These are phyloP conservation scores for Pyrenula aspistea DNA, from an alignment of 495 filamentous ascomycete genomes.

Conservation along the genomic window DNA sequence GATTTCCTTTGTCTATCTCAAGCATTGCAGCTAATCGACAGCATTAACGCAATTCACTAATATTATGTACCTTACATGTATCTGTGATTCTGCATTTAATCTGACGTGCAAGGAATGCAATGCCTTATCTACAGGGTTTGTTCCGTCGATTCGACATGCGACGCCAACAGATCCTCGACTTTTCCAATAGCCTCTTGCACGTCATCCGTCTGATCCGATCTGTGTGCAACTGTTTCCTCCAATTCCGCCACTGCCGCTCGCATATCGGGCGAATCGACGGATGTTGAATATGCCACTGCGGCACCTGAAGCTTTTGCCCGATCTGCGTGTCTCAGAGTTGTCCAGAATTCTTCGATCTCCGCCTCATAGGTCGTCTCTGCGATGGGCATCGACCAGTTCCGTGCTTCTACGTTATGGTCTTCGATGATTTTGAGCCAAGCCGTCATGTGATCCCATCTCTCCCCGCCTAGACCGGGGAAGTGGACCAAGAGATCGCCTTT, in stretches of 20 bases:
- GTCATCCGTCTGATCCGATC: not conserved
- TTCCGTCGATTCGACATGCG: not conserved
- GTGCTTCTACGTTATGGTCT: not conserved
- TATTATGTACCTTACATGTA: no score
- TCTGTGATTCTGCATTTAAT: no score
- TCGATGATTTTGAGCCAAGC: not conserved
- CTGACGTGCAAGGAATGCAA: no score
- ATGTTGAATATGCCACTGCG: not conserved
- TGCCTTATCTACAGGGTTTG: not conserved
- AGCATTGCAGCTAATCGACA: no score
- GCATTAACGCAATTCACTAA: no score
- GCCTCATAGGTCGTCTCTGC: not conserved
- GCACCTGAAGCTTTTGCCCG: not conserved
- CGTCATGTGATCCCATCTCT: slow-evolving; percentile 5
- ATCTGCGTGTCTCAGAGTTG: not conserved
- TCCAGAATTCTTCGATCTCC: not conserved
- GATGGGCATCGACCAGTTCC: not conserved
- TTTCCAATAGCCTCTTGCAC: not conserved
- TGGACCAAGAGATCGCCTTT: slow-evolving; percentile 23
- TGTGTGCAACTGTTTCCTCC: not conserved
- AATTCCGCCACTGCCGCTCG: not conserved
- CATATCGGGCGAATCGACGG: not conserved
- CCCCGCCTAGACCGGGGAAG: slow-evolving; percentile 19
- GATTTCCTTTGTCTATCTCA: no score
- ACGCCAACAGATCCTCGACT: not conserved